These are phyloP conservation scores for Chamaenerion angustifolium DNA, from an alignment of 345 rosid genomes.

Conservation along the genomic window DNA sequence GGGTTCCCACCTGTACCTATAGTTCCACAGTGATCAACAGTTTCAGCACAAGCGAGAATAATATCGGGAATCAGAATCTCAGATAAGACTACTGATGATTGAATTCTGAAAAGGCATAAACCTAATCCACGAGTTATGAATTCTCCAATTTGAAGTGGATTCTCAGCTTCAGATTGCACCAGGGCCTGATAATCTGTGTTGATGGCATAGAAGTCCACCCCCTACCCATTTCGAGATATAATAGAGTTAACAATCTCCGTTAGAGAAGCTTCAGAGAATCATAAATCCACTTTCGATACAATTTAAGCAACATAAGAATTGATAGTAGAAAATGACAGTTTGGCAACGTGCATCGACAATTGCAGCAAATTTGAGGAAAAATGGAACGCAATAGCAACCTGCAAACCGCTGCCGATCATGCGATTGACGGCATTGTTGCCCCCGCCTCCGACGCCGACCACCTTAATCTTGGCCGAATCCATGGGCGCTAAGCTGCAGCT, in stretches of 20 bases:
- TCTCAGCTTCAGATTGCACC: slow-evolving; percentile 63
- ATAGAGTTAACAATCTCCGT: not conserved
- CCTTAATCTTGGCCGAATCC: slow-evolving; percentile 91
- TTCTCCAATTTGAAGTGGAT: slow-evolving; percentile 93
- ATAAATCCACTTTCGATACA: too few species aligned
- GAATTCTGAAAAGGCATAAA: slow-evolving; percentile 13
- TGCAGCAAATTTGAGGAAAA: too few species aligned
- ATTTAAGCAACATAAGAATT: too few species aligned
- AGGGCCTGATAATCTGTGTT: slow-evolving; percentile 94
- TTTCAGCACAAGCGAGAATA: not conserved
- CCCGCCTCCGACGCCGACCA: slow-evolving; percentile 92
- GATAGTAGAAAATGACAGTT: too few species aligned
- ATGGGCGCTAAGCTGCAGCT: slow-evolving; percentile 53
- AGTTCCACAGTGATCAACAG: slow-evolving; percentile 6
- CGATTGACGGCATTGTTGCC: slow-evolving; percentile 99
- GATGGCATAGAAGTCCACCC: slow-evolving; percentile 86
- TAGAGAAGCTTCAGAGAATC: too few species aligned
- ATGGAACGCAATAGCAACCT: slow-evolving; percentile 23
- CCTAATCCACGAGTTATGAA: slow-evolving; percentile 95
- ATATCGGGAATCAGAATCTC: not conserved
- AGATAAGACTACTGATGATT: too few species aligned
- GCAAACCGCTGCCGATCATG: slow-evolving; percentile 91
- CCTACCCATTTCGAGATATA: slow-evolving; percentile 24
- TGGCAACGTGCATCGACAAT: too few species aligned
- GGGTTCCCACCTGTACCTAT: slow-evolving; percentile 98